phyloP scores from a whole-genome alignment of 2,329 filamentous ascomycete species.

The Botrytis fabae region DNA sequence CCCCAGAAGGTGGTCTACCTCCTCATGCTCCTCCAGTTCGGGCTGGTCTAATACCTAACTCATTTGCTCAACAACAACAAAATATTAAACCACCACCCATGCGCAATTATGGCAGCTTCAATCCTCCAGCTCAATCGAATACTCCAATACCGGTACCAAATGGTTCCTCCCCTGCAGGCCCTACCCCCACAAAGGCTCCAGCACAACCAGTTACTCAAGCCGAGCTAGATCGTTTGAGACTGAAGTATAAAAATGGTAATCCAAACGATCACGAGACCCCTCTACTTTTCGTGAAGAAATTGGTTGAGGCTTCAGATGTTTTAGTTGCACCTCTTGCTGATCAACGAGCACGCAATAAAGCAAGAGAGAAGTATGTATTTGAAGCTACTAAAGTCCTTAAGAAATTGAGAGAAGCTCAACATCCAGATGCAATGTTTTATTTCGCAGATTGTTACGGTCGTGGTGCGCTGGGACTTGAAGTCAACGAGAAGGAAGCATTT shows the following conservation, averaged over 20 bases:
- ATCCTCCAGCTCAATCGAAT: conserved; percentile 19
- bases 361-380: conserved; percentile 77
- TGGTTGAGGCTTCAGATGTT: conserved; percentile 80
- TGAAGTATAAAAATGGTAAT: conserved; percentile 64
- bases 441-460: conserved; percentile 86
- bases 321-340: conserved; percentile 66
- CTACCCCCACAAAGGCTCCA: conserved; percentile 24
- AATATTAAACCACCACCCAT: conserved; percentile 58
- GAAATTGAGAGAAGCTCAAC: conserved; percentile 73
- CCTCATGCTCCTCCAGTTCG: conserved; percentile 64
- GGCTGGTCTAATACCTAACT: conserved; percentile 61
- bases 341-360: conserved; percentile 70
- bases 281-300: conserved; percentile 74
- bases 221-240: conserved; percentile 75
- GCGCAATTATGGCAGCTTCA: conserved; percentile 41
- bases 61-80: conserved; percentile 51
- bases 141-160: conserved; percentile 2
- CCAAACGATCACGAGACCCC: conserved; percentile 71
- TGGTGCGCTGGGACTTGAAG: conserved; percentile 73
- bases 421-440: conserved; percentile 89
- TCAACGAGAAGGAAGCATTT: conserved; percentile 90
- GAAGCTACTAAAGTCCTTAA: conserved; percentile 92
- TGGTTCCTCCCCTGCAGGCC: conserved; percentile 14
- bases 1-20: conserved; percentile 47
- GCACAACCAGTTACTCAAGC: conserved; percentile 63